Percentiles rank a stretch among this genome's conserved stretches.
phyloP scores from a whole-genome alignment of 2,329 filamentous ascomycete species.

The Chalaropsis ovoidea region DNA sequence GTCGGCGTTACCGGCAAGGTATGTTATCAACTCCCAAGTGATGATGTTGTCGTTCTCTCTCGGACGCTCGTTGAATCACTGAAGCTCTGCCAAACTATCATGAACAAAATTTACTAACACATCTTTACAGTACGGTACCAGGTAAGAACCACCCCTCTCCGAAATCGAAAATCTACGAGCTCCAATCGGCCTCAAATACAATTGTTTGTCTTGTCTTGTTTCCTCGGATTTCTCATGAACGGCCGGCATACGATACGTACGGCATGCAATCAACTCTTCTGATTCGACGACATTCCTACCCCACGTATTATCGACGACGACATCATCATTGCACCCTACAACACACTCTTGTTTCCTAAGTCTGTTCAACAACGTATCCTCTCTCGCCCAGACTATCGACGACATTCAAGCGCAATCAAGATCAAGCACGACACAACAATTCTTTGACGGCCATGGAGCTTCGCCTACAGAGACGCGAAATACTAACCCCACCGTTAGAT shows the following conservation, averaged over 20 bases:
- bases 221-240: neutral
- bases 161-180: slow-evolving; percentile 2
- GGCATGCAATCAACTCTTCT: neutral
- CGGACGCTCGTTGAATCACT: neutral
- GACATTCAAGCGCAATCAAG: neutral
- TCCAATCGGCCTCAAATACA: neutral
- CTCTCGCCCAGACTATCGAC: neutral
- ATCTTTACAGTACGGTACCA: slow-evolving; percentile 76
- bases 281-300: neutral
- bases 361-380: neutral
- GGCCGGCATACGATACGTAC: neutral
- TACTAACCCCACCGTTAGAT: slow-evolving; percentile 47
- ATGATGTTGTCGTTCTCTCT: slow-evolving; percentile 12
- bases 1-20: slow-evolving; percentile 74
- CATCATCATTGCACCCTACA: neutral
- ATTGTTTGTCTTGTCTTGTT: neutral
- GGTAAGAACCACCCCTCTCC: slow-evolving; percentile 47
- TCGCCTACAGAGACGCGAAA: slow-evolving; percentile 9
- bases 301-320: neutral
- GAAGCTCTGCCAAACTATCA: slow-evolving; percentile 4
- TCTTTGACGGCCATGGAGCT: slow-evolving; percentile 1
- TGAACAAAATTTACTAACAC: slow-evolving; percentile 18
- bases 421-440: neutral
- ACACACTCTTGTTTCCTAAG: neutral
- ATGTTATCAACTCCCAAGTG: slow-evolving; percentile 30